A percentile compares a stretch with the other conserved stretches of the same genome.
Conservation (phyloP, 2,329 filamentous ascomycete genomes). For the Lachnellula suecica region DNA sequence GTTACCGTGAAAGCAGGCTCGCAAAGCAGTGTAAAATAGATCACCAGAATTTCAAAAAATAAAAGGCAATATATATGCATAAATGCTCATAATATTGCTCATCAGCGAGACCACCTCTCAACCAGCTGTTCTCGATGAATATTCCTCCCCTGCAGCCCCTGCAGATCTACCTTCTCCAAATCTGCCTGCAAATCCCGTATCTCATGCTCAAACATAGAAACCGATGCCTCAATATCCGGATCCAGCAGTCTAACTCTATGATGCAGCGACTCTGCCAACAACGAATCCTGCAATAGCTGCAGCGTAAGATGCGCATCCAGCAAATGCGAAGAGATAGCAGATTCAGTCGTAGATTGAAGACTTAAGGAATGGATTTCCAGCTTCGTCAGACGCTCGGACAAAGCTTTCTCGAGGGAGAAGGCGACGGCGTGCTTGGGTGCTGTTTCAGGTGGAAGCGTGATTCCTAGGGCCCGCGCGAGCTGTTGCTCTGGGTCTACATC, state of each 20-base stretch:
- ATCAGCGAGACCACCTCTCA: conserved; percentile 39
- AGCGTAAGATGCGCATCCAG: conserved; percentile 48
- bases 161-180: conserved; percentile 36
- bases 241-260: conserved; percentile 50
- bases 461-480: conserved; percentile 47
- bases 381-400: conserved; percentile 42
- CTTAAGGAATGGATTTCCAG: conserved; percentile 43
- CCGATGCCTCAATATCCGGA: conserved; percentile 50
- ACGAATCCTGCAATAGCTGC: conserved; percentile 48
- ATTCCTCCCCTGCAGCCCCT: conserved; percentile 39
- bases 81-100: not conserved
- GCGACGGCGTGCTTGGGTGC: conserved; percentile 24
- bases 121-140: conserved; percentile 50
- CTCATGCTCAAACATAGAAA: conserved; percentile 37
- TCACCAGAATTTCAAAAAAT: no score
- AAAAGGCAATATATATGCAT: not conserved
- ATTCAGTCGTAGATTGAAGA: conserved; percentile 52
- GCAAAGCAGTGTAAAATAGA: no score
- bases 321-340: conserved; percentile 40
- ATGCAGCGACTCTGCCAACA: conserved; percentile 53
- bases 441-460: conserved; percentile 40
- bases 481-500: conserved; percentile 35
- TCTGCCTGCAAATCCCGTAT: conserved; percentile 38
- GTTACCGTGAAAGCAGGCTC: no score
- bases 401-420: conserved; percentile 26